These are phyloP conservation scores for Avena eriantha DNA, from an alignment of 176 grass and related monocot genomes.

Conservation along the genomic window DNA sequence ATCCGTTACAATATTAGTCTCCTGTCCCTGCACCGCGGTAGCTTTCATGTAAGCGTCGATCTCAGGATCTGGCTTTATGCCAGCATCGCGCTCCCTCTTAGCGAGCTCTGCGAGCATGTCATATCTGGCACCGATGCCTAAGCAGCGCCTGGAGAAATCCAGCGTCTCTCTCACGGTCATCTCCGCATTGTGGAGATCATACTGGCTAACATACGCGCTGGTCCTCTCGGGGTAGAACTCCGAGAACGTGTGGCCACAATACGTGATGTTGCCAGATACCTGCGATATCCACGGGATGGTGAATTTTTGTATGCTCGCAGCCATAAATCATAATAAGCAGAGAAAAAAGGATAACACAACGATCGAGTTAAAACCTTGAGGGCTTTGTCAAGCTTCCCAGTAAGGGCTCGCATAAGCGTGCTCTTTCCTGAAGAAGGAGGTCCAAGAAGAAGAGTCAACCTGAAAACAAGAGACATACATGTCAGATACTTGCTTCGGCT, in stretches of 20 bases:
- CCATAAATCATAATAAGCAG: not conserved
- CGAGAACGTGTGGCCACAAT: constrained; percentile 59
- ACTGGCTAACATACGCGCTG: constrained; percentile 71
- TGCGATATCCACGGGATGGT: not conserved
- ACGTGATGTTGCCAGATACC: constrained; percentile 59
- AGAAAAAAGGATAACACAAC: constrained; percentile 1
- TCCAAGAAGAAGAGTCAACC: constrained; percentile 79
- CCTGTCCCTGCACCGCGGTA: constrained; percentile 55
- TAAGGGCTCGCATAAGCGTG: constrained; percentile 65
- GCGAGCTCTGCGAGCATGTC: constrained; percentile 67
- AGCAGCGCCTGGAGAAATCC: constrained; percentile 64
- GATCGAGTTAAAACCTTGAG: constrained; percentile 47
- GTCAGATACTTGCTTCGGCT: too few relatives aligned
- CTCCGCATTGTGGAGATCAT: constrained; percentile 64
- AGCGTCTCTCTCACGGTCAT: constrained; percentile 80
- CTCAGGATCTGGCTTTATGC: constrained; percentile 72
- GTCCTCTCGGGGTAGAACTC: constrained; percentile 68
- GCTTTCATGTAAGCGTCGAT: constrained; percentile 78
- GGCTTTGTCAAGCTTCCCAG: constrained; percentile 61
- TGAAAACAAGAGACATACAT: constrained; percentile 23
- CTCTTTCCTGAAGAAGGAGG: constrained; percentile 77
- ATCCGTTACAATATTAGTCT: constrained; percentile 61
- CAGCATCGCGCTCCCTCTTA: constrained; percentile 61
- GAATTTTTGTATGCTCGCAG: not conserved
- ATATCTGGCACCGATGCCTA: constrained; percentile 63